Conservation (phyloP, 2,329 filamentous ascomycete species). For the Aspergillus pseudoglaucus region DNA sequence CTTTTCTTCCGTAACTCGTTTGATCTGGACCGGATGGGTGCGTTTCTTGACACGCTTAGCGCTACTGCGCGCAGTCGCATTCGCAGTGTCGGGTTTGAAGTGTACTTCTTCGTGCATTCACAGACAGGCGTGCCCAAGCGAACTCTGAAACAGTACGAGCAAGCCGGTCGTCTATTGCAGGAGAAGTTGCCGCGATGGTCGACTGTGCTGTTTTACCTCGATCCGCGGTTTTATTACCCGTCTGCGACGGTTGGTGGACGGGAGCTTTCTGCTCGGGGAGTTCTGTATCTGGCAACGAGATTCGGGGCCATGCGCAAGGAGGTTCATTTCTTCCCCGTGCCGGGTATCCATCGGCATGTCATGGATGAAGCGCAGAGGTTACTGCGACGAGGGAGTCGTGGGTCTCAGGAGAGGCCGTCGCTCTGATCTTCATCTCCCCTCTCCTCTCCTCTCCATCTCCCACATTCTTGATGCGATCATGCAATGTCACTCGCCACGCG, state of each 20-base stretch:
- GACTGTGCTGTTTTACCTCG: conserved; percentile 26
- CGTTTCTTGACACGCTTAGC: conserved; percentile 29
- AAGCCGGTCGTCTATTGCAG: conserved; percentile 17
- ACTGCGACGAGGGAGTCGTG: conserved; percentile 3
- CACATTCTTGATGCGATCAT: not conserved
- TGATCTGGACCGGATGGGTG: conserved; percentile 22
- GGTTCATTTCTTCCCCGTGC: conserved; percentile 26
- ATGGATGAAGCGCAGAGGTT: conserved; percentile 18
- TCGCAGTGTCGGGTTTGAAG: conserved; percentile 30
- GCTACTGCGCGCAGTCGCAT: conserved; percentile 23
- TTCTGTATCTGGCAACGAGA: conserved; percentile 23
- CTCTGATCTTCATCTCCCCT: not conserved
- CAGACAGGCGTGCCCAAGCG: conserved; percentile 29
- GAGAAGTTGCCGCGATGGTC: conserved; percentile 22
- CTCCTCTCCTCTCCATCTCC: not conserved
- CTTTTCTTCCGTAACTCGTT: conserved; percentile 32
- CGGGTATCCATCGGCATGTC: conserved; percentile 19
- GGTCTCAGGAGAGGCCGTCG: not conserved
- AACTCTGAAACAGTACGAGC: conserved; percentile 24
- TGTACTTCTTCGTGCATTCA: conserved; percentile 32
- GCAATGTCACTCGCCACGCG: not conserved
- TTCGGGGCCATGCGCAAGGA: conserved; percentile 23
- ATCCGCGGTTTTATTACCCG: conserved; percentile 29
- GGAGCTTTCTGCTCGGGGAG: conserved; percentile 23
- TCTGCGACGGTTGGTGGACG: conserved; percentile 19